These are phyloP conservation scores for Colletotrichum noveboracense DNA, from an alignment of 2,329 filamentous ascomycete genomes.

Conservation along the genomic window DNA sequence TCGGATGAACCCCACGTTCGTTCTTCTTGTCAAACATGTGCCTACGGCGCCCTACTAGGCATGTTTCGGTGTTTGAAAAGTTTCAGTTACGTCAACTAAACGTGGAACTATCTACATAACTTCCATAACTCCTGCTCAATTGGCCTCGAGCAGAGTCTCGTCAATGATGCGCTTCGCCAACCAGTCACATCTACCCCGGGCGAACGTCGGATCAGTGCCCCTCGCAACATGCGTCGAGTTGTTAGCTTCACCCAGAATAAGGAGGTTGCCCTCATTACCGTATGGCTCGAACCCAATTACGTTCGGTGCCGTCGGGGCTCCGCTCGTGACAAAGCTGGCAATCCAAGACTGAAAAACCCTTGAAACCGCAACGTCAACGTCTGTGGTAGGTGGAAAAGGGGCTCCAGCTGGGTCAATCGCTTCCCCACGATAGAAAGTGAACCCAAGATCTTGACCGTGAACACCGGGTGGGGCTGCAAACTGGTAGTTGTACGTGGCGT, in stretches of 20 bases:
- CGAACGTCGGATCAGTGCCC: not conserved
- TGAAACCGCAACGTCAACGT: not conserved
- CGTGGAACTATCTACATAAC: not conserved
- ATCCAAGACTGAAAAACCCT: not conserved
- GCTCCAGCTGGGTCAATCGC: not conserved
- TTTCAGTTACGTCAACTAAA: not conserved
- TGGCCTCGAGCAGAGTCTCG: not conserved
- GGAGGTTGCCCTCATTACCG: not conserved
- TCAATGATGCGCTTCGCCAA: not conserved
- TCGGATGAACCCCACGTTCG: not conserved
- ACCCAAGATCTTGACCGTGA: not conserved
- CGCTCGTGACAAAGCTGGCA: not conserved
- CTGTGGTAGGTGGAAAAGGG: not conserved
- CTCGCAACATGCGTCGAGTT: not conserved
- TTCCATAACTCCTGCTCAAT: not conserved
- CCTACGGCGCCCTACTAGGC: too few species aligned
- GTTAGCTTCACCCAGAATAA: not conserved
- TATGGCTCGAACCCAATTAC: not conserved
- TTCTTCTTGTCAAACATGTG: too few species aligned
- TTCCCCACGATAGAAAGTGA: not conserved
- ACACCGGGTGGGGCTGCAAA: not conserved
- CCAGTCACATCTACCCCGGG: not conserved
- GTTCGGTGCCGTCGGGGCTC: not conserved
- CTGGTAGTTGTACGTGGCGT: not conserved
- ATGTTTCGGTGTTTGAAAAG: not conserved